phyloP scores from a whole-genome alignment of 345 rosid species.

The Gossypium mustelinum region DNA sequence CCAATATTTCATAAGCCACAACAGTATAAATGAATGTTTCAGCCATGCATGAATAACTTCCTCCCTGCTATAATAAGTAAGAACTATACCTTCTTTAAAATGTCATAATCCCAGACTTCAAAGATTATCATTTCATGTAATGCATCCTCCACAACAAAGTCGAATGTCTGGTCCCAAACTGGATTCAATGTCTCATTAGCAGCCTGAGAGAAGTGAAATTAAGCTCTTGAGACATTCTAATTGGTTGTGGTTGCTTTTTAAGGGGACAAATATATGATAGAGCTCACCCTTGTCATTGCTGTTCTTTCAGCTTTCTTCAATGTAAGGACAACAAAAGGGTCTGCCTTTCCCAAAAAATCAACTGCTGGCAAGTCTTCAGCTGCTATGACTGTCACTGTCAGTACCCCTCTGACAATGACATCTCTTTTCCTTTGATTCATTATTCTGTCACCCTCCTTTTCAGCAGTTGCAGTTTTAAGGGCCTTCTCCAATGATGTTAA shows the following conservation, averaged over 20 bases:
- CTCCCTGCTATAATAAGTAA: neutral
- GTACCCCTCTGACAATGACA: conserved; percentile 82
- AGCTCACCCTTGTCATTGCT: conserved; percentile 66
- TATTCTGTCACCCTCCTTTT: conserved; percentile 21
- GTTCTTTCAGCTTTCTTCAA: conserved; percentile 70
- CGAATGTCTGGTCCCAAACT: conserved; percentile 93
- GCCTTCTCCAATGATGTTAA: conserved; percentile 73
- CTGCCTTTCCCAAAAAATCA: conserved; percentile 76
- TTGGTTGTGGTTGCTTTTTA: neutral
- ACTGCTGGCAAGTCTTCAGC: conserved; percentile 69
- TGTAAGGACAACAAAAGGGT: conserved; percentile 63
- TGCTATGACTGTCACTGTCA: conserved; percentile 64
- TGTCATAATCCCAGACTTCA: conserved; percentile 83
- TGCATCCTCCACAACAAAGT: conserved; percentile 91
- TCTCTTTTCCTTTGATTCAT: conserved; percentile 38
- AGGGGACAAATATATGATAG: neutral
- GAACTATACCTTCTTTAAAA: conserved; percentile 63
- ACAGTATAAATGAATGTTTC: neutral
- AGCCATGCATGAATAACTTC: neutral
- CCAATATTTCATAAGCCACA: too few relatives aligned
- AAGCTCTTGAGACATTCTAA: neutral
- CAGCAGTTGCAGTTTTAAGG: conserved; percentile 43
- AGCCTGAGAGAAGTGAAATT: conserved; percentile 37
- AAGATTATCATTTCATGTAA: conserved; percentile 71
- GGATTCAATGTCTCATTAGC: conserved; percentile 74